These are phyloP conservation scores for Calophaca sinica DNA, from an alignment of 306 rosid species.

Conservation along the genomic window DNA sequence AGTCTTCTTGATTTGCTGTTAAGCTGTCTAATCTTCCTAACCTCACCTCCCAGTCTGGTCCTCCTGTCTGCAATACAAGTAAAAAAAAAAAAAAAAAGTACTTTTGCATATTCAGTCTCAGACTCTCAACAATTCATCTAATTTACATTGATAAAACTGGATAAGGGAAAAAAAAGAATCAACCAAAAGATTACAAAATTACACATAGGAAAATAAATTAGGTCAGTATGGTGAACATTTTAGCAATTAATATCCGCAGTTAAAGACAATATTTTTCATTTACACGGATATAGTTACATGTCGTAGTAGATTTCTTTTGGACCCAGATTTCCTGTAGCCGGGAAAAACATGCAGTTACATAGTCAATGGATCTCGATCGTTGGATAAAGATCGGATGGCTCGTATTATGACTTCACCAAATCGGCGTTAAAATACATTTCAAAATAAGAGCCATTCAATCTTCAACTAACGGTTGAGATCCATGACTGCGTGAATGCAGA, in stretches of 20 bases:
- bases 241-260: background rate
- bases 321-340: no score
- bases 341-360: no score
- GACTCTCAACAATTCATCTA: no score
- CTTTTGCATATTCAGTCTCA: background rate
- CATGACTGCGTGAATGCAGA: no score
- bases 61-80: conserved; percentile 69
- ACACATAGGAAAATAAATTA: background rate
- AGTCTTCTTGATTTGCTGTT: conserved; percentile 69
- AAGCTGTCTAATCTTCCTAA: conserved; percentile 90
- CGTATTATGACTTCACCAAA: no score
- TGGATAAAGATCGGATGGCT: no score
- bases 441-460: no score
- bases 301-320: background rate
- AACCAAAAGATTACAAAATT: background rate
- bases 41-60: conserved; percentile 84
- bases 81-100: background rate
- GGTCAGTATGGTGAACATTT: background rate
- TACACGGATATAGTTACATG: background rate
- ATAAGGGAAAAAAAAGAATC: no score
- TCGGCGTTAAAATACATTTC: no score
- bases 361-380: no score
- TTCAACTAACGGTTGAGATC: no score
- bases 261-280: background rate
- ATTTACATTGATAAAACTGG: no score